phyloP scores from a whole-genome alignment of 2,329 filamentous ascomycete genomes.

The Ilyonectria destructans region DNA sequence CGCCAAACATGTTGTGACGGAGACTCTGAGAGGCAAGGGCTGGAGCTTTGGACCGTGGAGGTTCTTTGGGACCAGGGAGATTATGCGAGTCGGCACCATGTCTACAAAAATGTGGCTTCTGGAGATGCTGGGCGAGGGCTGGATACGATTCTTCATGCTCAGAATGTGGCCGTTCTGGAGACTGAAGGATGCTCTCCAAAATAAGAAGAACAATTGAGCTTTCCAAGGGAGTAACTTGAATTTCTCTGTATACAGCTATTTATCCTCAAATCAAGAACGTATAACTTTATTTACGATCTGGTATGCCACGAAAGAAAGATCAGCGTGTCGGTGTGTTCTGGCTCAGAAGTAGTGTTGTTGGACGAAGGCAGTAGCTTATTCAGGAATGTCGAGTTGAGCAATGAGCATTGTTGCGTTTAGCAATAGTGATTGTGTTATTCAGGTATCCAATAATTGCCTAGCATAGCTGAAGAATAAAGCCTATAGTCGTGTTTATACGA shows the following conservation, averaged over 20 bases:
- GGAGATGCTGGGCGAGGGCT: constrained; percentile 28
- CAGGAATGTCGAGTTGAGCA: too few species aligned
- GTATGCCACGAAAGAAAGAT: too few species aligned
- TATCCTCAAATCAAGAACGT: neutral
- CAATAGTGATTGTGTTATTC: too few species aligned
- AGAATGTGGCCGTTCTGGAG: constrained; percentile 30
- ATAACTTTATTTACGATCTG: too few species aligned
- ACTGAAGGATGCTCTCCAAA: constrained; percentile 9
- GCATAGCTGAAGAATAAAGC: too few species aligned
- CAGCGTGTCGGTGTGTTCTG: too few species aligned
- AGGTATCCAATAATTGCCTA: too few species aligned
- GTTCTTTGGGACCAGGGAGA: constrained; percentile 29
- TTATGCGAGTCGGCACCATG: constrained; percentile 23
- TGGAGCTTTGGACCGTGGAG: constrained; percentile 31
- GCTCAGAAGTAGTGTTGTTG: too few species aligned
- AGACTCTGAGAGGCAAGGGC: constrained; percentile 28
- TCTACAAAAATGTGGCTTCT: constrained; percentile 23
- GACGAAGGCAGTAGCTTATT: too few species aligned
- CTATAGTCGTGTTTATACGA: too few species aligned
- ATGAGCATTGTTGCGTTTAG: too few species aligned
- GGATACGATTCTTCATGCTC: constrained; percentile 30
- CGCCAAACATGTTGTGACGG: constrained; percentile 25
- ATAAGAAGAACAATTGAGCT: constrained; percentile 18
- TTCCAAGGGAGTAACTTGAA: neutral
- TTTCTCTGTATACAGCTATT: neutral